Conservation (phyloP, 2,329 filamentous ascomycete species). For the Diaporthe longicolla region DNA sequence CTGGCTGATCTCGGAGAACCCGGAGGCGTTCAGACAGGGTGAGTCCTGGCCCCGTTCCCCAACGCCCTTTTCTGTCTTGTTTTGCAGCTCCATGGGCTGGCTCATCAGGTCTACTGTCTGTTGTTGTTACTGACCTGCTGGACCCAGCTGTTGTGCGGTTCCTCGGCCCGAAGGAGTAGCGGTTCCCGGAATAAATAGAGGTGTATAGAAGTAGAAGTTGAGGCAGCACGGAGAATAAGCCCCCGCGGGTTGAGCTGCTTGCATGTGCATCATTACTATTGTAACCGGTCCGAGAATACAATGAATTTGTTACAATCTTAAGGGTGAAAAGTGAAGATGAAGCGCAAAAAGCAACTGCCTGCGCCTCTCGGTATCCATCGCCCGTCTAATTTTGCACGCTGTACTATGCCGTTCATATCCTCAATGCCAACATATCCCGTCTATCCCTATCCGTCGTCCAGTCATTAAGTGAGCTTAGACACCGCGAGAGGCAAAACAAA, state of each 20-base stretch:
- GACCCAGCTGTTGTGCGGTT: constrained; percentile 54
- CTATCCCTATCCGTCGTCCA: constrained; percentile 20
- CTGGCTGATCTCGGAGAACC: constrained; percentile 92
- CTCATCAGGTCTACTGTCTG: neutral
- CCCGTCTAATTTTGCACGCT: constrained; percentile 25
- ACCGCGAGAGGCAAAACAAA: neutral
- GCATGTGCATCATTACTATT: constrained; percentile 5
- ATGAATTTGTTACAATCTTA: neutral
- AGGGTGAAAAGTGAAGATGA: constrained; percentile 7
- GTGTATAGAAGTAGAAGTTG: constrained; percentile 1
- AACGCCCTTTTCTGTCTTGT: too few species aligned
- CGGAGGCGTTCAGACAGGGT: constrained; percentile 83
- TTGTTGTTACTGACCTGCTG: constrained; percentile 19
- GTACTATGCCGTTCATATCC: constrained; percentile 51
- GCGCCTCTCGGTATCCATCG: constrained; percentile 12
- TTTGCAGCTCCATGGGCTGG: too few species aligned
- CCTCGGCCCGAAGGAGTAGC: constrained; percentile 51
- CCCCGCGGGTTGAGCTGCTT: constrained; percentile 30
- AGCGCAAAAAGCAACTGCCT: neutral
- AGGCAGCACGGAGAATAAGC: constrained; percentile 3
- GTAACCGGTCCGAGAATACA: constrained; percentile 6
- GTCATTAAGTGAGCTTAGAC: constrained; percentile 16
- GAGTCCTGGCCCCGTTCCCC: constrained; percentile 46
- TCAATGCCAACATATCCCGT: constrained; percentile 30
- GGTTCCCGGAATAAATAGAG: neutral